These are phyloP conservation scores for Kwoniella shivajii DNA, from an alignment of 1,284 basidiomycete species.

Conservation along the genomic window DNA sequence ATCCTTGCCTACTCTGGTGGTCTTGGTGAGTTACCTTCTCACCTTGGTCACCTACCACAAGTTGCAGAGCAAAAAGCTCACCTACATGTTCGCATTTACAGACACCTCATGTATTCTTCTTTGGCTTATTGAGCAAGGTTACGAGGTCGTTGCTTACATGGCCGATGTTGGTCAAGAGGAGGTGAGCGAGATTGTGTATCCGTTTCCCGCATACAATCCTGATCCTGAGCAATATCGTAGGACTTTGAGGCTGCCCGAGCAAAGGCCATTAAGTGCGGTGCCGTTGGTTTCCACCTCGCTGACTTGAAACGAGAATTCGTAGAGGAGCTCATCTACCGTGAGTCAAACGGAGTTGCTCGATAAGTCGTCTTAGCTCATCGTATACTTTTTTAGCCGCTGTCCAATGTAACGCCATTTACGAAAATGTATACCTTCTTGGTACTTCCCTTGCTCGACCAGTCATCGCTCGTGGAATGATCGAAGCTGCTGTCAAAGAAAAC, in stretches of 20 bases:
- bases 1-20: conserved; percentile 90
- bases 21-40: conserved; percentile 67
- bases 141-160: conserved; percentile 98
- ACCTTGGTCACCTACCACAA: neutral
- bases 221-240: conserved; percentile 53
- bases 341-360: conserved; percentile 18
- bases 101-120: conserved; percentile 96
- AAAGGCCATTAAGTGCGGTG: conserved; percentile 91
- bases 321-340: conserved; percentile 89
- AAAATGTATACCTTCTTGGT: conserved; percentile 97
- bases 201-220: neutral
- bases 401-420: conserved; percentile 99
- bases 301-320: conserved; percentile 96
- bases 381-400: conserved; percentile 65
- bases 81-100: conserved; percentile 43
- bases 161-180: conserved; percentile 99
- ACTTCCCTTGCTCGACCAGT: conserved; percentile 97
- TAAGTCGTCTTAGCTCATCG: neutral
- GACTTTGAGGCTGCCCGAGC: conserved; percentile 91
- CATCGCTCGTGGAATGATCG: conserved; percentile 99
- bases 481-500: conserved; percentile 81
- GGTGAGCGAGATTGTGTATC: conserved; percentile 56
- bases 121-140: conserved; percentile 96
- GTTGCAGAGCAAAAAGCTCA: conserved; percentile 12
- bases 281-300: conserved; percentile 93